phyloP scores from a whole-genome alignment of 441 rosid species.

The Erodium trifolium region DNA sequence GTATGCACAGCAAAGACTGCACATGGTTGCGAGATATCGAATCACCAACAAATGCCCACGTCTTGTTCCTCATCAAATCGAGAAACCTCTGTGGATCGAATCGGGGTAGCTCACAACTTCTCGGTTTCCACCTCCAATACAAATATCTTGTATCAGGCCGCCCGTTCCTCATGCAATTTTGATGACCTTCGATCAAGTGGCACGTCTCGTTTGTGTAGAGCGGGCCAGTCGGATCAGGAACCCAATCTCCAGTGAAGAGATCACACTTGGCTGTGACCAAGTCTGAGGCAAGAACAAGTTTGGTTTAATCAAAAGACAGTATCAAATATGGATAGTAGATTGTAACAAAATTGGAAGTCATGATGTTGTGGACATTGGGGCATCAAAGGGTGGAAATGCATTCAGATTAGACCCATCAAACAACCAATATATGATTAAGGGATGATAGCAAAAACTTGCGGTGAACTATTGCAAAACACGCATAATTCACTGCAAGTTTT shows the following conservation, averaged over 20 bases:
- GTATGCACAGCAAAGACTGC: conserved; percentile 83
- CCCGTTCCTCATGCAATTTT: conserved; percentile 81
- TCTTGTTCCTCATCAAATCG: conserved; percentile 62
- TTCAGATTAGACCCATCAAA: too few relatives aligned
- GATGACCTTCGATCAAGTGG: conserved; percentile 62
- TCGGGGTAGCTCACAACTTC: conserved; percentile 53
- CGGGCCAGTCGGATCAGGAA: conserved; percentile 63
- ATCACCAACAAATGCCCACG: conserved; percentile 81
- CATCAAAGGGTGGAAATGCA: too few relatives aligned
- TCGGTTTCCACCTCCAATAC: conserved; percentile 85
- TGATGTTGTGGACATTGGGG: too few relatives aligned
- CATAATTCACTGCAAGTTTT: too few relatives aligned
- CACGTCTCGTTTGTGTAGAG: conserved; percentile 64
- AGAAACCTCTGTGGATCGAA: conserved; percentile 59
- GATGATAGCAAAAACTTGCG: too few relatives aligned
- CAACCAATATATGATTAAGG: too few relatives aligned
- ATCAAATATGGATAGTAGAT: too few relatives aligned
- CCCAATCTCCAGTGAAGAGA: conserved; percentile 72
- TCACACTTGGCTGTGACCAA: conserved; percentile 41
- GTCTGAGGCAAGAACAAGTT: too few relatives aligned
- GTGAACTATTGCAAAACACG: too few relatives aligned
- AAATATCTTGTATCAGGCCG: conserved; percentile 67
- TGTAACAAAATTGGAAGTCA: too few relatives aligned
- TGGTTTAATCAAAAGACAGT: too few relatives aligned
- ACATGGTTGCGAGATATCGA: conserved; percentile 92